These are phyloP conservation scores for Schizosaccharomyces osmophilus DNA, from an alignment of 805 yeast species.

Conservation along the genomic window DNA sequence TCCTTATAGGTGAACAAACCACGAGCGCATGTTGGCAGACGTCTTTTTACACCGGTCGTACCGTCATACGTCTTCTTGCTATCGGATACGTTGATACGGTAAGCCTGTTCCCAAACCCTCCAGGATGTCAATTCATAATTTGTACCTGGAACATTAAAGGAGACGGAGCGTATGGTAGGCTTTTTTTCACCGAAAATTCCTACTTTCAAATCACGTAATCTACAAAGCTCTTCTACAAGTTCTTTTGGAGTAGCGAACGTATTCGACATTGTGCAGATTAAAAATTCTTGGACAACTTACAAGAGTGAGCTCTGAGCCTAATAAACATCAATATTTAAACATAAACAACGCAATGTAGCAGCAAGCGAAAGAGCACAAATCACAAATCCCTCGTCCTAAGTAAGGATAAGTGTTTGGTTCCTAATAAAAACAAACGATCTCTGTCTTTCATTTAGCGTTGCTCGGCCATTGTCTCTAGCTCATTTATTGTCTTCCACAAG, in stretches of 20 bases:
- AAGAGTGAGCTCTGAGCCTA: too few species aligned
- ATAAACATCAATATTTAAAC: too few species aligned
- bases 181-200: neutral
- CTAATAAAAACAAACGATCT: too few species aligned
- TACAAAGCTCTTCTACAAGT: neutral
- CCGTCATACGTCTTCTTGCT: neutral
- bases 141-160: neutral
- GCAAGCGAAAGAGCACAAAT: too few species aligned
- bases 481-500: too few species aligned
- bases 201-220: neutral
- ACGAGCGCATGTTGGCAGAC: constrained; percentile 52
- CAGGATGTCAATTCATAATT: neutral
- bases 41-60: neutral
- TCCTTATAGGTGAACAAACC: constrained; percentile 39
- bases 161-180: neutral
- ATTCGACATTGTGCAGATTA: too few species aligned
- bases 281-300: too few species aligned
- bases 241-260: neutral
- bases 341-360: too few species aligned
- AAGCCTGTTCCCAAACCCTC: neutral
- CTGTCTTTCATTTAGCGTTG: too few species aligned
- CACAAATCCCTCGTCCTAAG: too few species aligned
- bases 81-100: neutral
- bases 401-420: too few species aligned
- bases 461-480: too few species aligned